These are phyloP conservation scores for Nannizziopsis barbatae DNA, from an alignment of 2,329 filamentous ascomycete species.

Conservation along the genomic window DNA sequence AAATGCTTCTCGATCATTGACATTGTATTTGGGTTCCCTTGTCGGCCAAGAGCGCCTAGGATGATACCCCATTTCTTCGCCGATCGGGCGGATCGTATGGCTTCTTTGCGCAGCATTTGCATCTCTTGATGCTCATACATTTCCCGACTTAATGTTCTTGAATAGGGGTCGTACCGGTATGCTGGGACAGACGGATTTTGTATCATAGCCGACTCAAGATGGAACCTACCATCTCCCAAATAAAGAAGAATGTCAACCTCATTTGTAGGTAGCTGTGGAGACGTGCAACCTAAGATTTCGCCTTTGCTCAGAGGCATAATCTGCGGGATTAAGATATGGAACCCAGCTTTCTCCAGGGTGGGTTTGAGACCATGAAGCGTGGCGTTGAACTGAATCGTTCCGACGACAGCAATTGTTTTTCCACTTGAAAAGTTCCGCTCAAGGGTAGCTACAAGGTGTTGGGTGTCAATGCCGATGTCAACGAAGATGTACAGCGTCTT, in stretches of 20 bases:
- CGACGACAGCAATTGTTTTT: slow-evolving; percentile 83
- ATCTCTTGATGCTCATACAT: slow-evolving; percentile 87
- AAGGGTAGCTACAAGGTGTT: slow-evolving; percentile 74
- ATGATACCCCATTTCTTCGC: slow-evolving; percentile 93
- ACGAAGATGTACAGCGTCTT: slow-evolving; percentile 98
- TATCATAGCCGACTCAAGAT: slow-evolving; percentile 98
- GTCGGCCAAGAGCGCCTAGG: slow-evolving; percentile 77
- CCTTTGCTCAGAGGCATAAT: slow-evolving; percentile 87
- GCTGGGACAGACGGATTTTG: slow-evolving; percentile 86
- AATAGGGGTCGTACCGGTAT: slow-evolving; percentile 95
- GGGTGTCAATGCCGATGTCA: slow-evolving; percentile 88
- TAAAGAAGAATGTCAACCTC: slow-evolving; percentile 72
- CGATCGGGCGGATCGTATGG: slow-evolving; percentile 61
- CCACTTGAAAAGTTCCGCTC: slow-evolving; percentile 76
- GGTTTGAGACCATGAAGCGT: slow-evolving; percentile 79
- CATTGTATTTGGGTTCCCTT: slow-evolving; percentile 92
- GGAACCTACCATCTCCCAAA: slow-evolving; percentile 84
- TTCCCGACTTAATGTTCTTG: slow-evolving; percentile 79
- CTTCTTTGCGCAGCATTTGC: slow-evolving; percentile 64
- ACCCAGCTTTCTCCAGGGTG: slow-evolving; percentile 70
- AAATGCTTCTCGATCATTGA: slow-evolving; percentile 71
- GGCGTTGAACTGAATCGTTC: slow-evolving; percentile 97
- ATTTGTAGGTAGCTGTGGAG: slow-evolving; percentile 54
- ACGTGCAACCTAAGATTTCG: slow-evolving; percentile 95
- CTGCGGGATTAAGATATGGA: slow-evolving; percentile 76